A percentile compares a stretch with the other conserved stretches of the same genome.
Evolutionary conservation across 345 rosid species (phyloP).

Genomic region (Brassica carinata): DNA sequence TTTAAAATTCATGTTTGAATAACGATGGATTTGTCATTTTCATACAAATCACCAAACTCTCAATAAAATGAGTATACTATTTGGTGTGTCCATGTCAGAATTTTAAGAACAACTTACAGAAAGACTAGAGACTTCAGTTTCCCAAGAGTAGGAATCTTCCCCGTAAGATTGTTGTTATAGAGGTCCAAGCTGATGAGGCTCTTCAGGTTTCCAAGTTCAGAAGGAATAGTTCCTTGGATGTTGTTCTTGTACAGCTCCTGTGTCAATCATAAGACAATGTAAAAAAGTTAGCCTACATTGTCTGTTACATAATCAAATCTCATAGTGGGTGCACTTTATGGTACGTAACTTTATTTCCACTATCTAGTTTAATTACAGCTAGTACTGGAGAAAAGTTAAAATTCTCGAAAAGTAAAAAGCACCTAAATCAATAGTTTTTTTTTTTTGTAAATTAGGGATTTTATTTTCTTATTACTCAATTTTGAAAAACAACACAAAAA

Average conservation of each 20-base stretch:
- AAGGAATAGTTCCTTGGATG: constrained; percentile 73
- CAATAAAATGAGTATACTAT: not conserved
- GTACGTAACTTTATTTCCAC: not conserved
- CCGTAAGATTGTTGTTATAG: constrained; percentile 87
- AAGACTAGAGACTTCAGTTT: constrained; percentile 87
- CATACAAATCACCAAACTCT: no score
- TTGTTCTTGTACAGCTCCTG: constrained; percentile 94
- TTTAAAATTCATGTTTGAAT: no score
- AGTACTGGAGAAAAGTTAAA: not conserved
- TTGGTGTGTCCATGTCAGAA: not conserved
- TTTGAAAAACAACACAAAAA: not conserved
- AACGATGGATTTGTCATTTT: no score
- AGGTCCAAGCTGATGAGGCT: constrained; percentile 94
- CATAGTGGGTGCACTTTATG: constrained; percentile 43
- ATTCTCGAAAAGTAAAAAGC: not conserved
- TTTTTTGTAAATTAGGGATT: not conserved
- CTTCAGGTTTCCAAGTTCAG: constrained; percentile 78
- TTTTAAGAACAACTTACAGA: constrained; percentile 57
- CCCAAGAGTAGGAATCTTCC: constrained; percentile 76
- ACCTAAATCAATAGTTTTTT: no score
- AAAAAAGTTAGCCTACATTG: constrained; percentile 51
- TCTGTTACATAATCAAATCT: not conserved
- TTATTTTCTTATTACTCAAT: not conserved
- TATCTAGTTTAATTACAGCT: not conserved
- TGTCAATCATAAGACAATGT: constrained; percentile 73